These are phyloP conservation scores for Colletotrichum horii DNA, from an alignment of 2,329 filamentous ascomycete species.

Conservation along the genomic window DNA sequence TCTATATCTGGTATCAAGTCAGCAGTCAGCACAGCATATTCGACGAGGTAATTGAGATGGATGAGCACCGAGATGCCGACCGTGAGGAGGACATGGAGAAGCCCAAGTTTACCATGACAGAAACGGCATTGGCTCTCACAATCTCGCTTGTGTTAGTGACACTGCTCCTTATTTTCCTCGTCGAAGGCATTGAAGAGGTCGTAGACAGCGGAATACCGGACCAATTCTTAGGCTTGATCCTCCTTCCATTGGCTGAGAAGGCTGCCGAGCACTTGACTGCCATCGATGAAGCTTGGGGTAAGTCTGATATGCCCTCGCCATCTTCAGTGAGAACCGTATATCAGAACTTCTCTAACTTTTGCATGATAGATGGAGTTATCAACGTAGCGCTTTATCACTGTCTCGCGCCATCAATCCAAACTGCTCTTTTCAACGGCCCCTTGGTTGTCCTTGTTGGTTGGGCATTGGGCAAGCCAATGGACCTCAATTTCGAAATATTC, in stretches of 20 bases:
- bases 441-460: slow-evolving; percentile 75
- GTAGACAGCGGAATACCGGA: slow-evolving; percentile 35
- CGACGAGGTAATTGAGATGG: slow-evolving; percentile 56
- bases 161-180: slow-evolving; percentile 70
- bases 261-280: slow-evolving; percentile 73
- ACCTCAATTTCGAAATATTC: slow-evolving; percentile 78
- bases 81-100: slow-evolving; percentile 60
- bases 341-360: rapidly evolving
- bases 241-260: slow-evolving; percentile 73
- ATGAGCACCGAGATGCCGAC: slow-evolving; percentile 61
- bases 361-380: slow-evolving; percentile 58
- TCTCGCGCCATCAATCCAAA: slow-evolving; percentile 76
- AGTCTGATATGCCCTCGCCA: slow-evolving; percentile 3
- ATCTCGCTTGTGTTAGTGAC: slow-evolving; percentile 65
- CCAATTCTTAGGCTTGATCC: slow-evolving; percentile 57
- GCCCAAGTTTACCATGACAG: slow-evolving; percentile 69
- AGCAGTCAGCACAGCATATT: slow-evolving; percentile 69
- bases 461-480: slow-evolving; percentile 68
- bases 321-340: not conserved
- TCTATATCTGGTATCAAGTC: slow-evolving; percentile 67
- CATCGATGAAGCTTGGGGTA: slow-evolving; percentile 70
- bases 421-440: slow-evolving; percentile 76
- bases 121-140: slow-evolving; percentile 63
- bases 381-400: slow-evolving; percentile 76
- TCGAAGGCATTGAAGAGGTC: slow-evolving; percentile 65